Conservation (phyloP, 208 protist species). For the Trypanosoma scelopori region DNA sequence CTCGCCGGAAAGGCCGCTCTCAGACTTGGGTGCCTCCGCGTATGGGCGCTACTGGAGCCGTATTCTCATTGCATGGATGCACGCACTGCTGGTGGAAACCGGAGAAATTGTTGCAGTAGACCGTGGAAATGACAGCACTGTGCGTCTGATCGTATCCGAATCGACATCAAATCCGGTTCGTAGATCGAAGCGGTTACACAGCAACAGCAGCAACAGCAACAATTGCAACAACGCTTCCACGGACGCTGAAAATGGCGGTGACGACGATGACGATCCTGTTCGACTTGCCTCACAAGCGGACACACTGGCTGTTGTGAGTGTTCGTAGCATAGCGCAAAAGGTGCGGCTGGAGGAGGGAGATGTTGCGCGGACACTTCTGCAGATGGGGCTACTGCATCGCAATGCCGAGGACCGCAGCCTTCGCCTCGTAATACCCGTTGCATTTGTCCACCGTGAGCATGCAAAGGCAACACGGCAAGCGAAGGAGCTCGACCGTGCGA, state of each 20-base stretch:
- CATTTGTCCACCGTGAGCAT: slow-evolving; percentile 48
- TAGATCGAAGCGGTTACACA: slow-evolving; percentile 6
- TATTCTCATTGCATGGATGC: slow-evolving; percentile 66
- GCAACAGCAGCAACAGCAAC: not conserved
- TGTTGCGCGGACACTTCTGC: slow-evolving; percentile 67
- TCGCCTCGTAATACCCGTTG: slow-evolving; percentile 58
- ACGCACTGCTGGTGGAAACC: slow-evolving; percentile 1
- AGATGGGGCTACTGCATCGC: slow-evolving; percentile 78
- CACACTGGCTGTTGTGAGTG: slow-evolving; percentile 3
- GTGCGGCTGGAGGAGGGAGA: slow-evolving; percentile 78
- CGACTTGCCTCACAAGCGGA: slow-evolving; percentile 21
- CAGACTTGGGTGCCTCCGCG: slow-evolving; percentile 95
- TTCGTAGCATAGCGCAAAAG: slow-evolving; percentile 43
- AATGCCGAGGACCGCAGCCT: slow-evolving; percentile 64
- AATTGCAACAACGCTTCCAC: not conserved
- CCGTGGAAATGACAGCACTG: not conserved
- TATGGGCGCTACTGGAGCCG: slow-evolving; percentile 92
- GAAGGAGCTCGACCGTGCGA: slow-evolving; percentile 29
- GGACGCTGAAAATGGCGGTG: slow-evolving; percentile 3
- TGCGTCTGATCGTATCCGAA: not conserved
- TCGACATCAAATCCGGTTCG: not conserved
- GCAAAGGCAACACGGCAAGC: slow-evolving; percentile 27
- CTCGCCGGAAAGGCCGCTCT: slow-evolving; percentile 98
- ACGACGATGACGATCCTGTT: slow-evolving; percentile 16
- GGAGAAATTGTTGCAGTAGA: not conserved